Base-by-base conservation (phyloP, 2,329 filamentous ascomycete species). In the Chalara sp. region DNA sequence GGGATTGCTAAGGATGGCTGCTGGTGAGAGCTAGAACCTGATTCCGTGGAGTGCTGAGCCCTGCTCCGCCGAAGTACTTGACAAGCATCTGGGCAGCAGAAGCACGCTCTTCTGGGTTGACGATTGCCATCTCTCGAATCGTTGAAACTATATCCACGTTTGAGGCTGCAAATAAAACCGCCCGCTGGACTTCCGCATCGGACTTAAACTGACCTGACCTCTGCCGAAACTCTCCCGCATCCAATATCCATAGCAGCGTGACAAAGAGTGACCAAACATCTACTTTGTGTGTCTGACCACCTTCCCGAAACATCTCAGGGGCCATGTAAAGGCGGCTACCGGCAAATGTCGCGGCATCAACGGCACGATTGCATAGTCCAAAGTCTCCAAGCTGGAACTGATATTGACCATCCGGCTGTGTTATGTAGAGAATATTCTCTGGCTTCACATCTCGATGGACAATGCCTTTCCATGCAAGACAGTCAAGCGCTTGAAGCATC, bases 371-470 rank as follows among this genome's bases (percentile, higher is more conserved):
- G 37, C 51, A 47, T 13, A 53, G 47, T 32, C 51, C 47, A 50
- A 53, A 53, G 51, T 51, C 52, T 51, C 48, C 43, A 5, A 54
- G 52, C 35, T 51, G 46, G 46, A 51, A 54, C 35, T 54, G 42
- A 51, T 54, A 51, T 49, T 47, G 32, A 41, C 43, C 48, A 32
- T 28, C 33, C 33, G 49, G 46, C 11, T 49, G 46, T 41, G 30
- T 51, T 41, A 51, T 35, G 21, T 49, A 54, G 40, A 54, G 48
- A 43, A 97, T 97, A 12, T 57, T 55, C 42, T 21, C 21, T 21
- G 21, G 21, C 21, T 21, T 21, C 70, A 97, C 96, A 62, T 97
- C 92, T 52, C 92, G 86, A 68, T 97, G 92, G 6, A 96, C 89
- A 66, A 97, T 95, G 62, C 92, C 93, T 10, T 55, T 33, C 1